Evolutionary conservation across 2,329 filamentous ascomycete genomes (phyloP).

Genomic region (Cladosporium sp.): DNA sequence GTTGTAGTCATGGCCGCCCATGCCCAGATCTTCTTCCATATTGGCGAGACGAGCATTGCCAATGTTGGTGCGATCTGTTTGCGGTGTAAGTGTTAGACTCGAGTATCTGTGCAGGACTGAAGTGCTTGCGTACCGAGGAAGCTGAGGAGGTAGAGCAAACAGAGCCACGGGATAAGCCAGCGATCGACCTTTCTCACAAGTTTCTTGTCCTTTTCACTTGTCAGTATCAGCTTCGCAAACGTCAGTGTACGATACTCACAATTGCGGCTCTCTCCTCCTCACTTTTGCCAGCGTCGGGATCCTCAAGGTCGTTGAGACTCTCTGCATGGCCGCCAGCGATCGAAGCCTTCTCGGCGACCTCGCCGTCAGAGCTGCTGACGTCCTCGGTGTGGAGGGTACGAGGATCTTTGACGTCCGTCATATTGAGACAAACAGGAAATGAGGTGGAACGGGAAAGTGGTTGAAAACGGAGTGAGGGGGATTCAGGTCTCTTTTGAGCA

Average conservation of each 20-base stretch:
- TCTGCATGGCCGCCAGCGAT: constrained; percentile 3
- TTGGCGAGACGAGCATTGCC: constrained; percentile 63
- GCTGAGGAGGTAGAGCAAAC: constrained; percentile 67
- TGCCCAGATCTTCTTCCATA: constrained; percentile 53
- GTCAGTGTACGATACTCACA: constrained; percentile 42
- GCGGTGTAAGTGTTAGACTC: background rate
- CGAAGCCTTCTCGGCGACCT: constrained; percentile 4
- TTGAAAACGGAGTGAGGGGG: background rate
- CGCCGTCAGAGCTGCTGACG: constrained; percentile 8
- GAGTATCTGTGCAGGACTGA: background rate
- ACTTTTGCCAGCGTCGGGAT: constrained; percentile 62
- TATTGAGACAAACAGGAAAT: background rate
- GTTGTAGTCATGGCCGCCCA: constrained; percentile 67
- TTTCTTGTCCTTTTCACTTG: constrained; percentile 51
- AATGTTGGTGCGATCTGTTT: constrained; percentile 65
- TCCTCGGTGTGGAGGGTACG: constrained; percentile 3
- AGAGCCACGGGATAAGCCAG: constrained; percentile 62
- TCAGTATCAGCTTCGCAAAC: constrained; percentile 1
- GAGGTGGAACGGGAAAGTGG: background rate
- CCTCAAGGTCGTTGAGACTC: constrained; percentile 28
- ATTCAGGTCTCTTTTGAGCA: background rate
- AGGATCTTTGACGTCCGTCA: constrained; percentile 9
- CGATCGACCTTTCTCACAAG: constrained; percentile 60
- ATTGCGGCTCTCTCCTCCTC: constrained; percentile 58
- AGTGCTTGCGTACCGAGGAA: constrained; percentile 57